Conservation (phyloP, 129 eudicot genomes). For the Apium graveolens region DNA sequence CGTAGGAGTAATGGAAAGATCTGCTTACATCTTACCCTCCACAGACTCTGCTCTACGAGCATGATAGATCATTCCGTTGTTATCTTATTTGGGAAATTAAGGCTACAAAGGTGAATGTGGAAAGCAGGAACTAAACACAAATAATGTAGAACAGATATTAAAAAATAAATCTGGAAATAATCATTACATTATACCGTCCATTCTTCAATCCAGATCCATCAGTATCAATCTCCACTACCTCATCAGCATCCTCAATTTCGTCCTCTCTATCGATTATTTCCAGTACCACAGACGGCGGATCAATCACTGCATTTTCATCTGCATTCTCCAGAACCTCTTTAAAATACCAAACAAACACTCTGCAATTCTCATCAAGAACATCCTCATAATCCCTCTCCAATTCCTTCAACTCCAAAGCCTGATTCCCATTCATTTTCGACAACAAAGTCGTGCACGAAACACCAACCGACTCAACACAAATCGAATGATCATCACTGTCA, state of each 20-base stretch:
- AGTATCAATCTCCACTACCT: constrained; percentile 21
- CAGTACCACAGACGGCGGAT: constrained; percentile 45
- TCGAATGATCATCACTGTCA: constrained; percentile 47
- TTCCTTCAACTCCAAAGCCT: constrained; percentile 53
- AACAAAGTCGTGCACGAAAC: constrained; percentile 38
- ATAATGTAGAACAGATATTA: not conserved
- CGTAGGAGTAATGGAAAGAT: not conserved
- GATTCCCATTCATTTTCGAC: constrained; percentile 54
- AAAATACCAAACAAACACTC: constrained; percentile 53
- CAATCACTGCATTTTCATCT: constrained; percentile 29
- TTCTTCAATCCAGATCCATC: constrained; percentile 38
- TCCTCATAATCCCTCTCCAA: constrained; percentile 64
- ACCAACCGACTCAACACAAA: constrained; percentile 35
- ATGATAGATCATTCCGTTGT: not conserved
- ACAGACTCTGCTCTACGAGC: not conserved
- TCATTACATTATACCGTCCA: constrained; percentile 90
- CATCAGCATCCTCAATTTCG: constrained; percentile 13
- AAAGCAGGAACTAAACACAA: not conserved
- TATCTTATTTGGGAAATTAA: not conserved
- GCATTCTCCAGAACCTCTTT: constrained; percentile 37
- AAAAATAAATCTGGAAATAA: constrained; percentile 14
- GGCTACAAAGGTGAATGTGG: not conserved
- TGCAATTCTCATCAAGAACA: constrained; percentile 64
- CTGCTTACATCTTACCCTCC: not conserved
- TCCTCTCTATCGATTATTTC: constrained; percentile 19